Evolutionary conservation across 1,284 basidiomycete genomes (phyloP), one percentile per base, ranked within the genome.

Genomic region (Rhodotorula sp.): DNA sequence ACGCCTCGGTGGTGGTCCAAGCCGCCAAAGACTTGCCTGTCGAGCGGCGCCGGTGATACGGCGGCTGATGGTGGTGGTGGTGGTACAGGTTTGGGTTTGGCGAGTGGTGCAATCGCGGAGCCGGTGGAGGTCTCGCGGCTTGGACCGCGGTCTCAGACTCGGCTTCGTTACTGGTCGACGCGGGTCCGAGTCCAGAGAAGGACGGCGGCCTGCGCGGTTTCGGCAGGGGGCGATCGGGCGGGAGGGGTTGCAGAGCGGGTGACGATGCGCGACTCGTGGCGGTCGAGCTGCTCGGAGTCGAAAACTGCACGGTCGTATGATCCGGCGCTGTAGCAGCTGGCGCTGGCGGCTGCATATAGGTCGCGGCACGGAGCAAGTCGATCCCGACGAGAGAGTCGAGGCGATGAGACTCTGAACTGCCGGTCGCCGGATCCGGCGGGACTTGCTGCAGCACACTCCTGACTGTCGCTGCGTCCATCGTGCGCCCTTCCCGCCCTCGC

Each of bases 201-300:
- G 54, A 55, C 14, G 23, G 54, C 26, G 54, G 26, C 54, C 26
- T 55, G 66, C 60, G 52, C 23, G 31, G 43, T 34, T 57, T 55
- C 54, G 38, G 31, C 28, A 61, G 5, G 54, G 66, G 26, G 48
- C n/a, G 14, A 57, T 62, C 14, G 60, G 47, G 47, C 19, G 26
- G 60, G 7, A 49, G 48, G 5, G 38, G 47, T 28, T 26, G 54
- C 54, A 49, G 31, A 34, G 45, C 18, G 45, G 62, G 54, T 4
- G 57, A 59, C 21, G 57, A 18, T 7, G 64, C 64, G 19, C 64
- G 38, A 26, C 64, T 65, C 23, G 64, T 65, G 18, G 57, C 19
- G 15, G 48, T 45, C 15, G 48, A 52, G 48, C 57, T 52, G 18
- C 57, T 57, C 57, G 64, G 49, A 8, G 50, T 43, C 48, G 56